Evolutionary conservation across 331 rosid species (phyloP).

Genomic region (Cydonia oblonga): DNA sequence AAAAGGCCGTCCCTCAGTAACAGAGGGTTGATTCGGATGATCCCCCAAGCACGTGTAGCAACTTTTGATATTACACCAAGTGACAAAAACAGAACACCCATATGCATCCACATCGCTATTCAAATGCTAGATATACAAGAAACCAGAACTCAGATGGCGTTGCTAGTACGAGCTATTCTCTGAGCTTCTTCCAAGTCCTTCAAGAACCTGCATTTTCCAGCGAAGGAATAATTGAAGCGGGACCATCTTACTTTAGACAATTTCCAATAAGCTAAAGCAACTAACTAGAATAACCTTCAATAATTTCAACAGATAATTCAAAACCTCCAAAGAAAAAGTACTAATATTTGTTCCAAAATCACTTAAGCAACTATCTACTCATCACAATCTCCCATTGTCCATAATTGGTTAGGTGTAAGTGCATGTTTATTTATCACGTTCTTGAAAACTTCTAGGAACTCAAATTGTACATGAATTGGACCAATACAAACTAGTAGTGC

Average conservation of each 20-base stretch:
- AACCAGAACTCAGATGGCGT: conserved; percentile 33
- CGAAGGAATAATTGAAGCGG: conserved; percentile 2
- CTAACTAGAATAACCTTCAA: not conserved
- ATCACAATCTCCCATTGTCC: not conserved
- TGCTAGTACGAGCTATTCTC: conserved; percentile 54
- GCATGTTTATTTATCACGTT: not conserved
- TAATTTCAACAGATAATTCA: not conserved
- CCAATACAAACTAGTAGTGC: not conserved
- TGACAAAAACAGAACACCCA: not conserved
- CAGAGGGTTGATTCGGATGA: not conserved
- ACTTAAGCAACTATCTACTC: no score
- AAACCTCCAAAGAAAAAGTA: not conserved
- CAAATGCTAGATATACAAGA: not conserved
- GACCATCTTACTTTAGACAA: not conserved
- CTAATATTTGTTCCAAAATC: no score
- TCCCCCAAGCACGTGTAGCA: not conserved
- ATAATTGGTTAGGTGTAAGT: not conserved
- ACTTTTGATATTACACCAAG: not conserved
- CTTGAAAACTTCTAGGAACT: not conserved
- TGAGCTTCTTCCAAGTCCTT: conserved; percentile 98
- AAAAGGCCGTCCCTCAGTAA: not conserved
- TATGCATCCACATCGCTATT: conserved; percentile 12
- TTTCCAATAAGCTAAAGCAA: not conserved
- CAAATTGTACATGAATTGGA: not conserved
- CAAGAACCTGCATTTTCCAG: conserved; percentile 52